Evolutionary conservation across 306 rosid genomes (phyloP).

Genomic region (Casuarina equisetifolia): DNA sequence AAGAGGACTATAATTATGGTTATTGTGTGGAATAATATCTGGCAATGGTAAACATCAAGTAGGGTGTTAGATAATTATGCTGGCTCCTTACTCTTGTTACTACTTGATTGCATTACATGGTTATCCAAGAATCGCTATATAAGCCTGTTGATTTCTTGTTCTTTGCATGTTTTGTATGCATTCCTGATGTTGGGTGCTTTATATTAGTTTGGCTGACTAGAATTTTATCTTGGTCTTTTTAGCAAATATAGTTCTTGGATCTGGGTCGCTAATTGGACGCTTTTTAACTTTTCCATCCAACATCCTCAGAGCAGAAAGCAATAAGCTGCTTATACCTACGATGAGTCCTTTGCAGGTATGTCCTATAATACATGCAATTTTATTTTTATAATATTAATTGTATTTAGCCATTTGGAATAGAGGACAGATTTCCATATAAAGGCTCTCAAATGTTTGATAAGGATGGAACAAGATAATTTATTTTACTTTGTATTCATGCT

Average conservation of each 20-base stretch:
- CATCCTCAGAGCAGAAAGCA: slow-evolving; percentile 38
- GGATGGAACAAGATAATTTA: neutral
- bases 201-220: slow-evolving; percentile 10
- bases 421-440: neutral
- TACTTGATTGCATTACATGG: neutral
- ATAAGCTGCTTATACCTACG: slow-evolving; percentile 45
- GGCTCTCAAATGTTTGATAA: neutral
- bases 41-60: neutral
- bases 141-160: slow-evolving; percentile 12
- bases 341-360: slow-evolving; percentile 77
- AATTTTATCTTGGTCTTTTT: slow-evolving; percentile 38
- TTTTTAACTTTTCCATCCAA: slow-evolving; percentile 53
- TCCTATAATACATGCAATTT: slow-evolving; percentile 23
- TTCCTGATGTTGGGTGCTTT: slow-evolving; percentile 11
- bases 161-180: neutral
- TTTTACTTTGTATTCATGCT: neutral
- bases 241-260: slow-evolving; percentile 70
- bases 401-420: slow-evolving; percentile 7
- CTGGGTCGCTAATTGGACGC: slow-evolving; percentile 73
- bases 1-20: too few relatives aligned
- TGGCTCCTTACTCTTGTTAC: neutral
- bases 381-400: slow-evolving; percentile 11
- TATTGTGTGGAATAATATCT: neutral
- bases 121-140: slow-evolving; percentile 13
- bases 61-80: neutral